A percentile compares a stretch with the other conserved stretches of the same genome.
phyloP scores from a whole-genome alignment of 306 rosid species.

The Sicyos baderoa region DNA sequence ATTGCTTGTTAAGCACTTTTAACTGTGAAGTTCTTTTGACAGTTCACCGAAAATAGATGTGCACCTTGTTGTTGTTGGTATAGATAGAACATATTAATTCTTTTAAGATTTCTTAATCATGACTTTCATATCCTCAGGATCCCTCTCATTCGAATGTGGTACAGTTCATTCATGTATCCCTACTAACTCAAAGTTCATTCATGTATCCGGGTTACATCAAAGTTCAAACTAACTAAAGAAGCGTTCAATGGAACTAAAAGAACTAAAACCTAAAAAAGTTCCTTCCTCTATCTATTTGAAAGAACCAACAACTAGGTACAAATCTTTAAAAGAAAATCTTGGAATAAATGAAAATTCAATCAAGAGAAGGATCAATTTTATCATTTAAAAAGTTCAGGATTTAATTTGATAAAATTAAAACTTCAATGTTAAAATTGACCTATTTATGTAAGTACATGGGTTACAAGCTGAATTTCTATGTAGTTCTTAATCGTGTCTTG shows the following conservation, averaged over 20 bases:
- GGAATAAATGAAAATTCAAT: background rate
- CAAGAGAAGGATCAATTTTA: background rate
- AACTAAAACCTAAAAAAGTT: background rate
- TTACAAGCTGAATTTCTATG: background rate
- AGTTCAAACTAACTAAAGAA: background rate
- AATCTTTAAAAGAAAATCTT: background rate
- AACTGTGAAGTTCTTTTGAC: no score
- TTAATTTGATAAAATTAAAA: background rate
- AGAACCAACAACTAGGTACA: background rate
- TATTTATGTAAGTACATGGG: background rate
- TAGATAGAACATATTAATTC: no score
- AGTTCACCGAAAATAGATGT: no score
- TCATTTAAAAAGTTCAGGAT: background rate
- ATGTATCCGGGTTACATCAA: background rate
- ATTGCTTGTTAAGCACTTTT: no score
- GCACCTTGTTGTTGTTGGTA: no score
- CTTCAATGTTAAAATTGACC: background rate
- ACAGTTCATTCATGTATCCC: no score
- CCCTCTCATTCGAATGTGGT: no score
- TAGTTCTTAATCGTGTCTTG: slow-evolving; percentile 13
- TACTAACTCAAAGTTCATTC: no score
- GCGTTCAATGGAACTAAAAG: background rate
- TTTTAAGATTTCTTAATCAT: no score
- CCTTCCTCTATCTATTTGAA: background rate
- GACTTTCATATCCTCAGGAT: no score